Percentiles rank a stretch among this genome's conserved stretches.
Conservation (phyloP, 116 monocot genomes). For the Thalassia testudinum region DNA sequence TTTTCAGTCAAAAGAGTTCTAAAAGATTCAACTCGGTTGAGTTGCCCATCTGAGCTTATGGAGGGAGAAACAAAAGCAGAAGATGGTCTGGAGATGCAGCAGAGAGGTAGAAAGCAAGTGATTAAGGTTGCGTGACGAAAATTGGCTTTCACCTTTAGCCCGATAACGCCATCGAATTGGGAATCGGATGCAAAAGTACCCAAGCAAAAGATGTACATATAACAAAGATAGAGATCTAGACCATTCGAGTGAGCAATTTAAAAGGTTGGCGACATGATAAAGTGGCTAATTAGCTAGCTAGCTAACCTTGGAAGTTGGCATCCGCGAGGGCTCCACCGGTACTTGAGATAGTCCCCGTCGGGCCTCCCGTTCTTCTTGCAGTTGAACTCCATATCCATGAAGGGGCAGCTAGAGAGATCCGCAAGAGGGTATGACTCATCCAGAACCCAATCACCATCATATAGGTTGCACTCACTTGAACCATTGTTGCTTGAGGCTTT, state of each 20-base stretch:
- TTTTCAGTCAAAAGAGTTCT: too few relatives aligned
- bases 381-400: conserved; percentile 11
- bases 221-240: not conserved
- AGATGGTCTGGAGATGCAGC: too few relatives aligned
- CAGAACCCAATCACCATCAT: conserved; percentile 9
- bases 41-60: too few relatives aligned
- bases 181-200: too few relatives aligned
- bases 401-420: conserved; percentile 10
- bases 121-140: too few relatives aligned
- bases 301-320: conserved; percentile 14
- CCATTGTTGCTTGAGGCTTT: not conserved
- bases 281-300: not conserved
- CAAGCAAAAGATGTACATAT: not conserved
- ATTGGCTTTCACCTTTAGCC: too few relatives aligned
- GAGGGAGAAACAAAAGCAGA: too few relatives aligned
- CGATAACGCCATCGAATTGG: too few relatives aligned
- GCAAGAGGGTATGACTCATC: conserved; percentile 13
- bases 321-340: conserved; percentile 11
- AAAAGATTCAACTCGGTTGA: too few relatives aligned
- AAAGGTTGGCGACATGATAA: not conserved
- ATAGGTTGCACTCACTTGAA: conserved; percentile 4
- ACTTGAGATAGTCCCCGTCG: conserved; percentile 16
- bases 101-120: too few relatives aligned
- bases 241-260: not conserved
- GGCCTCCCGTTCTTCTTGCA: conserved; percentile 15